These are phyloP conservation scores for Zostera marina DNA, from an alignment of 116 monocot genomes.

Conservation along the genomic window DNA sequence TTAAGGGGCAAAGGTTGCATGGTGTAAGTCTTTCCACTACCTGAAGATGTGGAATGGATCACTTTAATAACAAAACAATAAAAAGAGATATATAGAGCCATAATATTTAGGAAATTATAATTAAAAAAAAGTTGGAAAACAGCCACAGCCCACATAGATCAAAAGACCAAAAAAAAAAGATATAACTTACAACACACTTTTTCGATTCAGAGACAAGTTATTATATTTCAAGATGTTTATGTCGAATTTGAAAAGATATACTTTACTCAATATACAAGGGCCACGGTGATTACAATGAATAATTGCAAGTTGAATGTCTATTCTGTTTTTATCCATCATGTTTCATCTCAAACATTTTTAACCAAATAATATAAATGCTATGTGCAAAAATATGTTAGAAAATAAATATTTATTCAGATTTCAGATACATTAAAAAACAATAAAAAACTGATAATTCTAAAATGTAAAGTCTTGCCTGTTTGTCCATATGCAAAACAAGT, in stretches of 20 bases:
- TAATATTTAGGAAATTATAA: neutral
- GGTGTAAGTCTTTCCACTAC: conserved; percentile 98
- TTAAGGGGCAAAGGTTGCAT: conserved; percentile 94
- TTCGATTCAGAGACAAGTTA: too few species aligned
- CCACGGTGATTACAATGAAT: neutral
- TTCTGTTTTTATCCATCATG: neutral
- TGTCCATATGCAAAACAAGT: conserved; percentile 99
- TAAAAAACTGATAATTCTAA: neutral
- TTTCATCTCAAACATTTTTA: neutral
- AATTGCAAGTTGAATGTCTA: neutral
- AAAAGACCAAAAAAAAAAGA: too few species aligned
- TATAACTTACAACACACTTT: too few species aligned
- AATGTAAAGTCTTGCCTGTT: conserved; percentile 40
- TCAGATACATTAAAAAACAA: too few species aligned
- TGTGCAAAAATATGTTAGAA: too few species aligned
- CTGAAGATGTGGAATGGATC: conserved; percentile 19
- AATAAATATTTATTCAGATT: neutral
- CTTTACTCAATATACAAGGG: neutral
- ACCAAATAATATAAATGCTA: too few species aligned
- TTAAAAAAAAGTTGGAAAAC: too few species aligned
- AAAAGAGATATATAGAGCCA: neutral
- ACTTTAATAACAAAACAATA: neutral
- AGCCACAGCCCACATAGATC: too few species aligned
- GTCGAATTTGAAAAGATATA: neutral
- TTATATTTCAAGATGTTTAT: too few species aligned